phyloP scores from a whole-genome alignment of 306 rosid species.

The Medicago ruthenica region DNA sequence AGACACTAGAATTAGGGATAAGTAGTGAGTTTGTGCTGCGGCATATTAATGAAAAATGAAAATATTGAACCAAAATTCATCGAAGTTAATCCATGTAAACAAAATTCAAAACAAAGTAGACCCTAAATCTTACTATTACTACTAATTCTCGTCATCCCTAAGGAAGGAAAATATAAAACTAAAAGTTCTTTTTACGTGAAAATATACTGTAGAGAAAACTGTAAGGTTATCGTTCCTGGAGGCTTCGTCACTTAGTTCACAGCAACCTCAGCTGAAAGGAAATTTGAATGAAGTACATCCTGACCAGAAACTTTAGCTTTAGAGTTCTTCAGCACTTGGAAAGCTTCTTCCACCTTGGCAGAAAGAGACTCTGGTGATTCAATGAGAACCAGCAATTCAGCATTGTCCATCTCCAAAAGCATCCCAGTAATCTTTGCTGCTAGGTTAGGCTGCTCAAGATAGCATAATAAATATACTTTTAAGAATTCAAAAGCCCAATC shows the following conservation, averaged over 20 bases:
- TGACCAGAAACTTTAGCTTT: conserved; percentile 66
- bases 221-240: conserved; percentile 36
- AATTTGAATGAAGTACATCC: conserved; percentile 62
- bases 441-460: conserved; percentile 67
- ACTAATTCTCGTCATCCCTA: conserved; percentile 41
- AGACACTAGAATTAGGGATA: no score
- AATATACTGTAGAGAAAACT: conserved; percentile 37
- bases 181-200: conserved; percentile 29
- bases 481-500: conserved; percentile 7
- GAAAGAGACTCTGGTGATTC: conserved; percentile 81
- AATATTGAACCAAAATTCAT: conserved; percentile 25
- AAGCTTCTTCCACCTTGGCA: conserved; percentile 84
- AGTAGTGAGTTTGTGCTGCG: not conserved
- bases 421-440: conserved; percentile 91
- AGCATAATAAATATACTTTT: not conserved
- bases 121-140: conserved; percentile 33
- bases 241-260: conserved; percentile 59
- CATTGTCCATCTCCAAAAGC: conserved; percentile 95
- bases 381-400: conserved; percentile 75
- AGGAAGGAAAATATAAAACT: conserved; percentile 27
- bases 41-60: conserved; percentile 1
- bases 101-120: conserved; percentile 27
- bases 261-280: conserved; percentile 78
- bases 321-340: conserved; percentile 75
- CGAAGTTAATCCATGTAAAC: conserved; percentile 5